These are phyloP conservation scores for Candida vaughaniae DNA, from an alignment of 805 yeast species.

Conservation along the genomic window DNA sequence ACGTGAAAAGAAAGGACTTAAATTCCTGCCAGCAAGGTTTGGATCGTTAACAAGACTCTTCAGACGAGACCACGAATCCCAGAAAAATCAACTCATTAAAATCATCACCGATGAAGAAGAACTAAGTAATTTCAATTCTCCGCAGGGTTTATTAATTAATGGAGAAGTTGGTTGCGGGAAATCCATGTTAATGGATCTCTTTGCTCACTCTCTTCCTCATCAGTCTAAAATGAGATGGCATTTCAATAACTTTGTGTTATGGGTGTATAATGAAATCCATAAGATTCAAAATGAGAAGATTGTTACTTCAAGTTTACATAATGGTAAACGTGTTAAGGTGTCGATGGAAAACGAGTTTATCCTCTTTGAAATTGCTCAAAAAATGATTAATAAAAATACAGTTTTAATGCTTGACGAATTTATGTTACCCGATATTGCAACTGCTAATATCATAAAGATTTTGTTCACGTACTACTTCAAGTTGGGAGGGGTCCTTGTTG, in stretches of 20 bases:
- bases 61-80: conserved; percentile 28
- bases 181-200: conserved; percentile 70
- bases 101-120: conserved; percentile 63
- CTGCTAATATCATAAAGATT: conserved; percentile 66
- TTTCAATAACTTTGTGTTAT: conserved; percentile 64
- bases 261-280: conserved; percentile 66
- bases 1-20: not conserved
- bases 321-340: conserved; percentile 20
- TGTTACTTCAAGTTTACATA: conserved; percentile 25
- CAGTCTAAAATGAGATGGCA: conserved; percentile 68
- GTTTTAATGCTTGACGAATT: conserved; percentile 69
- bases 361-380: conserved; percentile 64
- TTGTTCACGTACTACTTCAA: conserved; percentile 68
- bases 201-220: conserved; percentile 64
- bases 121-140: conserved; percentile 50
- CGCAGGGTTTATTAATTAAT: conserved; percentile 61
- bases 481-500: conserved; percentile 72
- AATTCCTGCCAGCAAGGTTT: conserved; percentile 11
- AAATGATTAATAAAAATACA: conserved; percentile 56
- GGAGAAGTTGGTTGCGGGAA: conserved; percentile 78
- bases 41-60: conserved; percentile 17
- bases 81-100: conserved; percentile 43
- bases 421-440: conserved; percentile 73
- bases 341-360: conserved; percentile 61
- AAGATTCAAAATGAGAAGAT: conserved; percentile 46